These are phyloP conservation scores for Glaciozyma antarctica DNA, from an alignment of 768 basidiomycete species.

Conservation along the genomic window DNA sequence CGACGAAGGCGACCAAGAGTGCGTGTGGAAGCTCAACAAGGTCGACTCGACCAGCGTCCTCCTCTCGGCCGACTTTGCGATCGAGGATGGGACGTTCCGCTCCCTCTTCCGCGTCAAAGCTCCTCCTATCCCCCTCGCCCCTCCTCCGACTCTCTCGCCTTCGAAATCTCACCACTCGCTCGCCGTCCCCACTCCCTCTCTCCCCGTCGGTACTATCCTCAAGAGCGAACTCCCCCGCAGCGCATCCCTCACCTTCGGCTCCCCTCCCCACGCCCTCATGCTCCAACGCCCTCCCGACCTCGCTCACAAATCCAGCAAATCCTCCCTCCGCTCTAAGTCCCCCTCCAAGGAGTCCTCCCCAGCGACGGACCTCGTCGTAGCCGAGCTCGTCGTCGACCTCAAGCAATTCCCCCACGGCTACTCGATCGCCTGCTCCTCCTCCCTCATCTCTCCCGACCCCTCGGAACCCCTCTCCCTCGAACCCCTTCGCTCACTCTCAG, in stretches of 20 bases:
- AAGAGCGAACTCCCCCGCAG: conserved; percentile 20
- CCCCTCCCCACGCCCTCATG: conserved; percentile 8
- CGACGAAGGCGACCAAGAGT: conserved; percentile 32
- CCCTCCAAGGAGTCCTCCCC: not conserved
- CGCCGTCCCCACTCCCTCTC: not conserved
- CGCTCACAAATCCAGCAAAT: conserved; percentile 16
- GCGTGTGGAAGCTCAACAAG: conserved; percentile 31
- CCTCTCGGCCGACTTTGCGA: conserved; percentile 6
- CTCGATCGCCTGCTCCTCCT: conserved; percentile 39
- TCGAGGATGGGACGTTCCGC: conserved; percentile 10
- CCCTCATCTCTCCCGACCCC: not conserved
- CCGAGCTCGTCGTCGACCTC: conserved; percentile 70
- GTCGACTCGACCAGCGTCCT: not conserved
- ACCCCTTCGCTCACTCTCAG: conserved; percentile 10
- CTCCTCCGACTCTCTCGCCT: not conserved
- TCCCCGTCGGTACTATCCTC: conserved; percentile 19
- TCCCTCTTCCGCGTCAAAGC: conserved; percentile 9
- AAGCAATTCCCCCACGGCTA: conserved; percentile 73
- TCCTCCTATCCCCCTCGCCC: not conserved
- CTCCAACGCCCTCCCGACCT: conserved; percentile 8
- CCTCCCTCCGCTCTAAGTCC: conserved; percentile 13
- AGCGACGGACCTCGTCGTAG: conserved; percentile 56
- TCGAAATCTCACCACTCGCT: not conserved
- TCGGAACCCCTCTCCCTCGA: conserved; percentile 44
- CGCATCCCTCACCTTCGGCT: conserved; percentile 25